These are phyloP conservation scores for Ettlia oleoabundans DNA, from an alignment of 139 green algal genomes.

Conservation along the genomic window DNA sequence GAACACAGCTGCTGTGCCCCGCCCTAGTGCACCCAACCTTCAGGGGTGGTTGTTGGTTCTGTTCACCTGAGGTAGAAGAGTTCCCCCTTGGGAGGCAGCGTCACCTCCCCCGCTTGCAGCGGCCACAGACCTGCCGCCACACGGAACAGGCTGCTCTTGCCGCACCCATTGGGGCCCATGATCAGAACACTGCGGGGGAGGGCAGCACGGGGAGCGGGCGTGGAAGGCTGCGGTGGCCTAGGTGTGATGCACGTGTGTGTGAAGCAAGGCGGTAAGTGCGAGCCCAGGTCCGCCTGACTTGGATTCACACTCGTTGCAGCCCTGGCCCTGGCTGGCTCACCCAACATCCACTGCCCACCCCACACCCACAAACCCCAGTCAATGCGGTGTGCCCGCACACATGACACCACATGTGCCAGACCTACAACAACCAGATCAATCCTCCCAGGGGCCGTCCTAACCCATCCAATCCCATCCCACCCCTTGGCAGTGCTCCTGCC, in stretches of 20 bases:
- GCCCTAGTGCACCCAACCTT: not conserved
- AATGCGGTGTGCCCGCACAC: not conserved
- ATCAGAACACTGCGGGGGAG: conserved; percentile 70
- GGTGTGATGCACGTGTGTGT: not conserved
- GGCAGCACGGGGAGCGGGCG: not conserved
- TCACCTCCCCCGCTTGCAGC: conserved; percentile 69
- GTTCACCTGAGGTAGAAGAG: conserved; percentile 85
- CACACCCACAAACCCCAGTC: not conserved
- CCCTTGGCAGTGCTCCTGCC: not conserved
- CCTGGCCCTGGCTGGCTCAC: too few species aligned
- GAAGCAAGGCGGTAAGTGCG: too few species aligned
- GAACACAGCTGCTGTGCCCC: too few species aligned
- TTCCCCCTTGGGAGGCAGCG: conserved; percentile 51
- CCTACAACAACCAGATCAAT: too few species aligned
- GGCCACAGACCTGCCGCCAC: conserved; percentile 92
- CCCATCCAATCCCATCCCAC: not conserved
- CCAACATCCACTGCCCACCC: not conserved
- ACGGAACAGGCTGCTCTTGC: conserved; percentile 84
- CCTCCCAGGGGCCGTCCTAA: too few species aligned
- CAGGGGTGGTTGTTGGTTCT: not conserved
- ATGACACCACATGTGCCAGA: not conserved
- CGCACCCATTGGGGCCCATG: conserved; percentile 91
- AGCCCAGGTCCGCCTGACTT: too few species aligned
- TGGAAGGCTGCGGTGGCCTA: not conserved
- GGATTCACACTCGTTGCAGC: too few species aligned